Conservation (phyloP, 345 rosid species). For the Orychophragmus violaceus region DNA sequence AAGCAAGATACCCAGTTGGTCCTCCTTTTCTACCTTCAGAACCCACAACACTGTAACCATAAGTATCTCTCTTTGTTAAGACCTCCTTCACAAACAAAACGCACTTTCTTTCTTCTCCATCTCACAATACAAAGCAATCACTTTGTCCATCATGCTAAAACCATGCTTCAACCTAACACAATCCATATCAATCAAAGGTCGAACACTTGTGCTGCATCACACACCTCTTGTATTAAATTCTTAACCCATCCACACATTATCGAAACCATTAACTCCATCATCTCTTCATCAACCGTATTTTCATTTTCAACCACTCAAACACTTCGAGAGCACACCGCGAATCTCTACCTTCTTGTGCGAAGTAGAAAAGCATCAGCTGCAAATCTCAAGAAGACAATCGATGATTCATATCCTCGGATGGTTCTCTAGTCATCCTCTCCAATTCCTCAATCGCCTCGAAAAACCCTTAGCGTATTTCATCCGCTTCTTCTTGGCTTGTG, state of each 20-base stretch:
- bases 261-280: constrained; percentile 92
- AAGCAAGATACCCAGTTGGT: constrained; percentile 84
- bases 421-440: constrained; percentile 85
- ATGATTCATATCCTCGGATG: constrained; percentile 89
- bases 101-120: constrained; percentile 57
- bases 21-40: constrained; percentile 69
- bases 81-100: constrained; percentile 64
- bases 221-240: constrained; percentile 63
- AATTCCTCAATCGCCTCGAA: constrained; percentile 86
- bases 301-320: constrained; percentile 84
- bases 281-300: constrained; percentile 74
- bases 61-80: constrained; percentile 43
- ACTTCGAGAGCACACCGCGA: constrained; percentile 97
- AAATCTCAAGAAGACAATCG: constrained; percentile 66
- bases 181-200: constrained; percentile 86
- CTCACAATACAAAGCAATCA: constrained; percentile 80
- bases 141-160: constrained; percentile 93
- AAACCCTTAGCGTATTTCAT: constrained; percentile 71
- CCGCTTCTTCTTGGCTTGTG: constrained; percentile 49
- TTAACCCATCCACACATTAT: constrained; percentile 85
- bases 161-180: constrained; percentile 79
- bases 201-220: constrained; percentile 57
- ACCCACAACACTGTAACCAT: constrained; percentile 29
- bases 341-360: constrained; percentile 92
- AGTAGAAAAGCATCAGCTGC: constrained; percentile 78